Base-by-base conservation (phyloP, 2,329 filamentous ascomycete genomes). In the Clarireedia monteithiana region DNA sequence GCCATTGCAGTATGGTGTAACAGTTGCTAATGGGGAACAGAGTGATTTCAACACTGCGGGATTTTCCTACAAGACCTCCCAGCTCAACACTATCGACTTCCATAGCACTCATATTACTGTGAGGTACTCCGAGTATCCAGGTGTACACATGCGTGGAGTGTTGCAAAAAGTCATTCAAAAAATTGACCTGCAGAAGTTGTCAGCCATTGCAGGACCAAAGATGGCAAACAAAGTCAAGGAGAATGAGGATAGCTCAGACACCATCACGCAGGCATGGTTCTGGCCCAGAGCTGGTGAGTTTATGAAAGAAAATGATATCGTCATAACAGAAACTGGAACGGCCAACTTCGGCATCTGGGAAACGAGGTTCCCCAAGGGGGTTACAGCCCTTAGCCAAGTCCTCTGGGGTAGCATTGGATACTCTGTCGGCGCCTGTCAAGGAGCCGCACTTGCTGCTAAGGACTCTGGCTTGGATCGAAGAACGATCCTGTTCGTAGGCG, bases 271-370 rank as follows among this genome's bases (percentile, higher is more conserved):
- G 68, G 78, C 79, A 15, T 89, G 81, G 77, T 79, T 95, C 69
- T 95, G 89, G 89, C 86, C 87, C 0, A 81, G 80, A 40, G 75
- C 94, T 15, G 85, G 87, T 39, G 77, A 84, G 59, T 95, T 87
- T 76, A 73, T 95, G 9, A 77, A 79, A 53, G 75, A 84, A 53
- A 77, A 84, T 47, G 91, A 96, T 38, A 51, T 56, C 42, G 45
- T 55, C 54, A 80, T 95, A 50, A 92, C 90, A 0, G 91, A 95
- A 70, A 95, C 90, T 2, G 91, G 90, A 40, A 96, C 91, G 0
- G 78, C 89, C 57, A 92, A 91, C 73, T 92, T 95, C 69, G 91
- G 91, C 55, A 88, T 94, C 65, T 90, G 88, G 82, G 88, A 91
- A 57, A 91, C 89, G 4, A 81, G 81, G 44, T 94, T 95, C 73